Conservation (phyloP, 345 rosid species). For the Gossypium rotundifolium region DNA sequence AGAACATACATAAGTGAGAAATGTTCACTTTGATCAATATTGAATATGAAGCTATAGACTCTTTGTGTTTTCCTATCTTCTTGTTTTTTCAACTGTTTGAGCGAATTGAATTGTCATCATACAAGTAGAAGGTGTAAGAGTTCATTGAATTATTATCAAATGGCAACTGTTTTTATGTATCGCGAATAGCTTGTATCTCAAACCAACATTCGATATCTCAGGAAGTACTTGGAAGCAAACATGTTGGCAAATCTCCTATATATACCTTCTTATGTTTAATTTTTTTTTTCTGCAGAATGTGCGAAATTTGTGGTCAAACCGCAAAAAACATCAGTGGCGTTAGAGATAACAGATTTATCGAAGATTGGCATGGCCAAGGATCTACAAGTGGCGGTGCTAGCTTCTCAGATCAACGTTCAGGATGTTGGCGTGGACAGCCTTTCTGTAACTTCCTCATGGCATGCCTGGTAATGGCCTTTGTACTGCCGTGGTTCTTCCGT, state of each 20-base stretch:
- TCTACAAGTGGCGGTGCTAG: conserved; percentile 5
- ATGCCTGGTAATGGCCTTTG: conserved; percentile 61
- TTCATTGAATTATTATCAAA: neutral
- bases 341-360: conserved; percentile 41
- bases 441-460: conserved; percentile 71
- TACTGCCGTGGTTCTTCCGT: conserved; percentile 69
- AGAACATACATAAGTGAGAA: neutral
- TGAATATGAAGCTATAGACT: neutral
- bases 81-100: neutral
- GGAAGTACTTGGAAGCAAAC: neutral
- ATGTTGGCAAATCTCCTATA: neutral
- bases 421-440: conserved; percentile 65
- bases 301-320: conserved; percentile 63
- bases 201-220: neutral
- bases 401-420: conserved; percentile 21
- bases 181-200: neutral
- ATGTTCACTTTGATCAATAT: neutral
- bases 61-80: neutral
- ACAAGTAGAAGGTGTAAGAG: neutral
- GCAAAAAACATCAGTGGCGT: conserved; percentile 45
- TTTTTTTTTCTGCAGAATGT: conserved; percentile 32
- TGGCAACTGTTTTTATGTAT: neutral
- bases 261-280: neutral
- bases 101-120: neutral
- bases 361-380: conserved; percentile 44